Conservation (phyloP, 805 yeast genomes). For the Myxozyma lipomycoides region DNA sequence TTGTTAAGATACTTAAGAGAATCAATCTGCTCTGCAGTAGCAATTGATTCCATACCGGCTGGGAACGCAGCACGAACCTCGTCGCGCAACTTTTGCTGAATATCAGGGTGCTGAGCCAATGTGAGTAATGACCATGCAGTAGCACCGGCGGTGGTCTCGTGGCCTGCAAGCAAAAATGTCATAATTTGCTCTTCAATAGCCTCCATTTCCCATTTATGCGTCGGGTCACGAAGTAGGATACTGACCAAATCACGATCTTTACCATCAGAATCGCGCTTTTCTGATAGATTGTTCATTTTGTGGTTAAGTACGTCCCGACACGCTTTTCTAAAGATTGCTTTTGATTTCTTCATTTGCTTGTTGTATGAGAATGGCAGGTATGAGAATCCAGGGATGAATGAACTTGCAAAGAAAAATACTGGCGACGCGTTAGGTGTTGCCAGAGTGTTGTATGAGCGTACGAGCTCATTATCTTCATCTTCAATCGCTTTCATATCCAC, state of each 20-base stretch:
- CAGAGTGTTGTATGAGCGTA: slow-evolving; percentile 11
- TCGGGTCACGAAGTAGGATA: slow-evolving; percentile 12
- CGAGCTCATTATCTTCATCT: slow-evolving; percentile 18
- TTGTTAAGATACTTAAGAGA: slow-evolving; percentile 16
- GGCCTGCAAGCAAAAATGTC: slow-evolving; percentile 25
- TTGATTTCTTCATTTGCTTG: slow-evolving; percentile 8
- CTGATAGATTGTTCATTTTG: slow-evolving; percentile 10
- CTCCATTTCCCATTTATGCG: slow-evolving; percentile 17
- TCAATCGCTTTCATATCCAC: slow-evolving; percentile 18
- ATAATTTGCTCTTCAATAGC: slow-evolving; percentile 23
- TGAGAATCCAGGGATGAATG: slow-evolving; percentile 20
- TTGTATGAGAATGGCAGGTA: slow-evolving; percentile 15
- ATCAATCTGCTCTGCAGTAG: slow-evolving; percentile 11
- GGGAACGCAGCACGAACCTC: slow-evolving; percentile 21
- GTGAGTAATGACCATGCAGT: slow-evolving; percentile 11
- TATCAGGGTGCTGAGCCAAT: slow-evolving; percentile 12
- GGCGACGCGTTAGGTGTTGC: slow-evolving; percentile 17
- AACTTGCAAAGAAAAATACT: slow-evolving; percentile 5
- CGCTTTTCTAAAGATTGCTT: slow-evolving; percentile 8
- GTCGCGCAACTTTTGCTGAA: slow-evolving; percentile 17
- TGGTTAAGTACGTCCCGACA: slow-evolving; percentile 6
- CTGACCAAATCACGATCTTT: slow-evolving; percentile 22
- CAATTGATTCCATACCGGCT: slow-evolving; percentile 9
- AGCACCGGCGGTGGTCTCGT: slow-evolving; percentile 24
- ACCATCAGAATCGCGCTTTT: slow-evolving; percentile 7